Conservation (phyloP, 768 basidiomycete genomes). For the Dacryopinax spathularia region DNA sequence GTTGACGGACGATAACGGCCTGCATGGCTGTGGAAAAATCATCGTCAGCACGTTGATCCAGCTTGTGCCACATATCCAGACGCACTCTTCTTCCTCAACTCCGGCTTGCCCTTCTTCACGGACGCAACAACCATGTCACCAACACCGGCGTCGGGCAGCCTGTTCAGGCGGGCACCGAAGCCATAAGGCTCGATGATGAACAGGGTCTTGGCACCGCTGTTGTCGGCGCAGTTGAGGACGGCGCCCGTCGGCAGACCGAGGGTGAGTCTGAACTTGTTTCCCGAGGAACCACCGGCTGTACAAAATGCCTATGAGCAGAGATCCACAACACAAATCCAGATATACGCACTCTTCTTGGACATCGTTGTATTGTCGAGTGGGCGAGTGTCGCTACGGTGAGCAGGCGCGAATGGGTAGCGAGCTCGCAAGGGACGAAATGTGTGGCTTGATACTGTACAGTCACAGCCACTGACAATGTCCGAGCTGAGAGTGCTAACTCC, state of each 20-base stretch:
- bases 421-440: background rate
- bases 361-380: background rate
- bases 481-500: background rate
- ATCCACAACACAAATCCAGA: background rate
- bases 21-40: conserved; percentile 63
- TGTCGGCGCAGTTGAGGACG: conserved; percentile 95
- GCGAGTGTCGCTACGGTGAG: conserved; percentile 5
- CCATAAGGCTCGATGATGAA: conserved; percentile 92
- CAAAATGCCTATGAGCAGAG: background rate
- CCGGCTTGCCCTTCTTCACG: conserved; percentile 99
- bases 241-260: conserved; percentile 88
- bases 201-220: conserved; percentile 94
- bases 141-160: conserved; percentile 89
- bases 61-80: conserved; percentile 11
- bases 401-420: background rate
- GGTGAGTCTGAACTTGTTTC: conserved; percentile 93
- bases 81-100: conserved; percentile 98
- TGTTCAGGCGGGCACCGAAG: conserved; percentile 90
- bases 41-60: background rate
- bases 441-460: conserved; percentile 3
- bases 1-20: conserved; percentile 89
- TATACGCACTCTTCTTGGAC: background rate
- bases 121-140: conserved; percentile 93
- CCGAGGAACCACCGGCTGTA: conserved; percentile 51
- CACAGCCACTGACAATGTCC: background rate